phyloP scores from a whole-genome alignment of 352 stramenopile species.

The Phytophthora pinifolia region DNA sequence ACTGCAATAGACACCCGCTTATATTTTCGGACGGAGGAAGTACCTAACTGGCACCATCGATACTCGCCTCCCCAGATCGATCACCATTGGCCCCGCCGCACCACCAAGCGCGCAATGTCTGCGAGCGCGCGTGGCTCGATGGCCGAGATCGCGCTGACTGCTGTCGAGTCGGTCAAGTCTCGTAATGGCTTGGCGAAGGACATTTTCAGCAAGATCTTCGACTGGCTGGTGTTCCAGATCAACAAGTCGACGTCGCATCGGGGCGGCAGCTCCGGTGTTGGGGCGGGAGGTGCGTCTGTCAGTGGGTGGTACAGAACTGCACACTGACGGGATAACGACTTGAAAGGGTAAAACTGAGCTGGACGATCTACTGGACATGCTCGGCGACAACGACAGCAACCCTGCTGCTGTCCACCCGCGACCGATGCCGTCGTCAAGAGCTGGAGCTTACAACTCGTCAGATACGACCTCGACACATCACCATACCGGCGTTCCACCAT shows the following conservation, averaged over 20 bases:
- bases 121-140: conserved; percentile 81
- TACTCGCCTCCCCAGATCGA: no score
- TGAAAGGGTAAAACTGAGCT: conserved; percentile 49
- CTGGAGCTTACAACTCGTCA: conserved; percentile 18
- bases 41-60: no score
- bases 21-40: no score
- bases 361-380: conserved; percentile 75
- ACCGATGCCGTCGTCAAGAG: conserved; percentile 17
- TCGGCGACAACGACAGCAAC: conserved; percentile 44
- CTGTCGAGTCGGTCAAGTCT: conserved; percentile 81
- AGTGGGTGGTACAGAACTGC: neutral
- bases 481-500: no score
- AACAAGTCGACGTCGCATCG: conserved; percentile 90
- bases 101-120: conserved; percentile 86
- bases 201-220: conserved; percentile 96
- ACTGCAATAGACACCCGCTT: no score
- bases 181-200: conserved; percentile 96
- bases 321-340: no score
- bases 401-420: conserved; percentile 35
- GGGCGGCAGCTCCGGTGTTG: conserved; percentile 16
- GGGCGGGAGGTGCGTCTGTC: conserved; percentile 24
- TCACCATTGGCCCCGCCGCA: no score
- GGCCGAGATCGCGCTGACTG: conserved; percentile 83
- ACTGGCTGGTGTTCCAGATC: conserved; percentile 95
- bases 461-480: neutral